Evolutionary conservation across 345 rosid genomes (phyloP).

Genomic region (Lumnitzera racemosa): DNA sequence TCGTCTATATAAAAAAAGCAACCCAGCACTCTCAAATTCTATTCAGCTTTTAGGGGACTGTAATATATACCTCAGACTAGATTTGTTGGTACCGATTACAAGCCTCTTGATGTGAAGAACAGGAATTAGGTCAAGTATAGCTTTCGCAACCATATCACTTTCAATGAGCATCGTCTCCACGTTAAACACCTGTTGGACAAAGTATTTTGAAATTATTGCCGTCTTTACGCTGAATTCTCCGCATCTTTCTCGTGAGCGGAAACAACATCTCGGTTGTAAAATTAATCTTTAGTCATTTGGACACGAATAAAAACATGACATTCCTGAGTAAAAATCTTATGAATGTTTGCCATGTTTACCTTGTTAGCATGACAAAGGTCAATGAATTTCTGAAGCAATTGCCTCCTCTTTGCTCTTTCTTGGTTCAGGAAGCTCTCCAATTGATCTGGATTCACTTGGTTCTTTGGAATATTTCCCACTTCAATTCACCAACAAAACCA

Average conservation of each 20-base stretch:
- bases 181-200: constrained; percentile 29
- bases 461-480: constrained; percentile 65
- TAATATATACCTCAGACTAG: constrained; percentile 33
- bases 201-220: too few relatives aligned
- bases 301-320: too few relatives aligned
- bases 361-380: constrained; percentile 40
- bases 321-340: background rate
- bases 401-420: constrained; percentile 49
- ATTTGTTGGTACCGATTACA: constrained; percentile 56
- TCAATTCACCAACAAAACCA: background rate
- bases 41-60: background rate
- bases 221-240: too few relatives aligned
- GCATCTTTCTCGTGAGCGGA: too few relatives aligned
- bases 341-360: constrained; percentile 18
- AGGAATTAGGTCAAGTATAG: constrained; percentile 51
- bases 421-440: constrained; percentile 49
- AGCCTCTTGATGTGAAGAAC: constrained; percentile 54
- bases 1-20: too few relatives aligned
- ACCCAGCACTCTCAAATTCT: too few relatives aligned
- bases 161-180: constrained; percentile 59
- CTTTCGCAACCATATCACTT: constrained; percentile 53
- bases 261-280: too few relatives aligned
- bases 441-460: constrained; percentile 52
- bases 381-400: constrained; percentile 41
- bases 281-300: too few relatives aligned